Conservation (phyloP, 345 rosid genomes). For the Raphanus sativus region DNA sequence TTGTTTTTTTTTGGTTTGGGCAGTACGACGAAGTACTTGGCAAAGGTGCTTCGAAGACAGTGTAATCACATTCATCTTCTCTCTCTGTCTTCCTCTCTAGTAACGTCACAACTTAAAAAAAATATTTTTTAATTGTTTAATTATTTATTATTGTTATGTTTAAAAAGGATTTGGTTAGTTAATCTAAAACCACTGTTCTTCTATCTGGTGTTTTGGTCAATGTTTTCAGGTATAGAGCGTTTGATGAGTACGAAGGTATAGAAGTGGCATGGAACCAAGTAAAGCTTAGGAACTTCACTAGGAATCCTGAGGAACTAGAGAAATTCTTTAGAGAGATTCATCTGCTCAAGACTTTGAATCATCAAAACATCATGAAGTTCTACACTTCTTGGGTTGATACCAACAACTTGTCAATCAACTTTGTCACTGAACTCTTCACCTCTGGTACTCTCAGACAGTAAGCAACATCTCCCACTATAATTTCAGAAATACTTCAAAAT, state of each 20-base stretch:
- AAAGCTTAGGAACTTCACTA: conserved; percentile 84
- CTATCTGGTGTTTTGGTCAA: no score
- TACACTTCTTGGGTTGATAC: conserved; percentile 95
- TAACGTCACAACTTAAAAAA: conserved; percentile 9
- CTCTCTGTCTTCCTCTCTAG: neutral
- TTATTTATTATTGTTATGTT: neutral
- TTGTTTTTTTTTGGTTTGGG: neutral
- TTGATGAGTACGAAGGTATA: conserved; percentile 90
- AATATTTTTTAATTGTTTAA: neutral
- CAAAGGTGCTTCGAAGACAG: conserved; percentile 94
- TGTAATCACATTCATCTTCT: conserved; percentile 55
- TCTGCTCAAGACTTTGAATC: conserved; percentile 85
- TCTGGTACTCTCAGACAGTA: conserved; percentile 95
- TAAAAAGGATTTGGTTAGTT: no score
- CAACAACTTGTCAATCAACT: conserved; percentile 77
- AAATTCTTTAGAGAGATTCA: conserved; percentile 95
- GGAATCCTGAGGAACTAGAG: conserved; percentile 83
- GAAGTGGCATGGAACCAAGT: conserved; percentile 99
- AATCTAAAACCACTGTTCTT: no score
- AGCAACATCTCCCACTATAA: neutral
- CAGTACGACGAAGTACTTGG: conserved; percentile 97
- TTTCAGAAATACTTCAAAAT: neutral
- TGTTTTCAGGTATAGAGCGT: conserved; percentile 63
- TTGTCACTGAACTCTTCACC: conserved; percentile 95
- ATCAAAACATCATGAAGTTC: conserved; percentile 88